These are phyloP conservation scores for Phytopythium mirpurense DNA, from an alignment of 352 stramenopile species.

Conservation along the genomic window DNA sequence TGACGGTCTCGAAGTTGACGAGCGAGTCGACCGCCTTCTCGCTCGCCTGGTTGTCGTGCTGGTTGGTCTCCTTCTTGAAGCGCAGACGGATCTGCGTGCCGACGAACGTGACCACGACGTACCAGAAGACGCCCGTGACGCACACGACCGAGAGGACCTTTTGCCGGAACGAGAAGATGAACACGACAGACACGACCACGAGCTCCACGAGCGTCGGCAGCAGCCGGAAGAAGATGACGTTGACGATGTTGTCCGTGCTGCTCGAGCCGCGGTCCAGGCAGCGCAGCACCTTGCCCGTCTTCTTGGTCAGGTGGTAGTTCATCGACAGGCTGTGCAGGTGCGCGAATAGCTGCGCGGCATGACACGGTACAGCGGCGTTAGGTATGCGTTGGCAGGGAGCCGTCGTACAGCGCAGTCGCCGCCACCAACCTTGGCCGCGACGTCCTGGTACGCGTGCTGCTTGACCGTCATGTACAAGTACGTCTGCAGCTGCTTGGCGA, in stretches of 20 bases:
- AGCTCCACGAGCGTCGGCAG: constrained; percentile 93
- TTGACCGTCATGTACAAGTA: constrained; percentile 94
- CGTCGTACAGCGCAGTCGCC: too few relatives aligned
- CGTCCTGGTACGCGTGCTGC: constrained; percentile 95
- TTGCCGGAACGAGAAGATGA: constrained; percentile 90
- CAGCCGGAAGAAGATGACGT: constrained; percentile 96
- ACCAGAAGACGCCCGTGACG: constrained; percentile 92
- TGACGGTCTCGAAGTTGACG: constrained; percentile 98
- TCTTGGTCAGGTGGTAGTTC: constrained; percentile 97
- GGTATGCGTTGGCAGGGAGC: too few relatives aligned
- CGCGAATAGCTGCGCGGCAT: constrained; percentile 70
- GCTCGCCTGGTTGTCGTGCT: constrained; percentile 95
- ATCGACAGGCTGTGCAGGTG: constrained; percentile 95
- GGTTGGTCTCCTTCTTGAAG: constrained; percentile 92
- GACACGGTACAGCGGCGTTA: neutral
- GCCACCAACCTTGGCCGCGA: constrained; percentile 77
- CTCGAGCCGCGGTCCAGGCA: constrained; percentile 84
- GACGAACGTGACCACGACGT: constrained; percentile 89
- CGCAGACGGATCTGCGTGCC: constrained; percentile 56
- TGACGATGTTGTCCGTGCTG: constrained; percentile 92
- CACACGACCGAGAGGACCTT: constrained; percentile 79
- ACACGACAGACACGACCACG: constrained; percentile 89
- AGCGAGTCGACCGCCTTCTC: constrained; percentile 95
- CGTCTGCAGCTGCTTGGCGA: constrained; percentile 93
- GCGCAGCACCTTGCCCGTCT: constrained; percentile 94